These are phyloP conservation scores for Flaveria floridana DNA, from an alignment of 140 eudicot genomes.

Conservation along the genomic window DNA sequence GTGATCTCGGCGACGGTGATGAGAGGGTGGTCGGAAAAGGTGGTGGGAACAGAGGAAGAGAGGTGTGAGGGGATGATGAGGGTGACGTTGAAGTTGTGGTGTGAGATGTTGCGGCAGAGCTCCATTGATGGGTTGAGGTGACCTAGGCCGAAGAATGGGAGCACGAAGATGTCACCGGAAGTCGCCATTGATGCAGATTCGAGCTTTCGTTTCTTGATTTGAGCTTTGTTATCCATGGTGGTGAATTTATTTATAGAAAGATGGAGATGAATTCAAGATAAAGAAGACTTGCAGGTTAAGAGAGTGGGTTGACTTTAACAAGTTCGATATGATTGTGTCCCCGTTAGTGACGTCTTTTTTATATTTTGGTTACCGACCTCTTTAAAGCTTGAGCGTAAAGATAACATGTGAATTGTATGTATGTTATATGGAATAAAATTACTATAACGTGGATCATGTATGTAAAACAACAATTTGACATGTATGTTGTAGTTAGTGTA, in stretches of 20 bases:
- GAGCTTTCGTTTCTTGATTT: conserved; percentile 30
- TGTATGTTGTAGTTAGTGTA: no score
- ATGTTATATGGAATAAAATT: no score
- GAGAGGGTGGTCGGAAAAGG: conserved; percentile 31
- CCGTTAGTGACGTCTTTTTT: no score
- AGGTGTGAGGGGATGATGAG: conserved; percentile 64
- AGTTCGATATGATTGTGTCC: background rate
- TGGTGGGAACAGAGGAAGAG: conserved; percentile 60
- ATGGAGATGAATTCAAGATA: background rate
- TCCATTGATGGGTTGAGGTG: conserved; percentile 65
- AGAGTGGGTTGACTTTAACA: background rate
- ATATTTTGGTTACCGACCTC: no score
- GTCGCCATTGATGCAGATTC: conserved; percentile 38
- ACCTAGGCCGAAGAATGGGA: conserved; percentile 71
- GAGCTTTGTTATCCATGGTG: conserved; percentile 29
- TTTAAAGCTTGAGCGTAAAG: no score
- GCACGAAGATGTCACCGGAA: conserved; percentile 41
- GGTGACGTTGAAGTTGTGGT: conserved; percentile 37
- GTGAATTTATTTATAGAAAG: conserved; percentile 24
- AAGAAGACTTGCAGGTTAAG: conserved; percentile 23
- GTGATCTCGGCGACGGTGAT: conserved; percentile 37
- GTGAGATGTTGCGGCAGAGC: conserved; percentile 55
- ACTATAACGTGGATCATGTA: no score
- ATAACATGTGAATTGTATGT: no score
- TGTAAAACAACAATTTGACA: no score